Conservation (phyloP, 192 early-diverging fungal species). For the Pilaira anomala region DNA sequence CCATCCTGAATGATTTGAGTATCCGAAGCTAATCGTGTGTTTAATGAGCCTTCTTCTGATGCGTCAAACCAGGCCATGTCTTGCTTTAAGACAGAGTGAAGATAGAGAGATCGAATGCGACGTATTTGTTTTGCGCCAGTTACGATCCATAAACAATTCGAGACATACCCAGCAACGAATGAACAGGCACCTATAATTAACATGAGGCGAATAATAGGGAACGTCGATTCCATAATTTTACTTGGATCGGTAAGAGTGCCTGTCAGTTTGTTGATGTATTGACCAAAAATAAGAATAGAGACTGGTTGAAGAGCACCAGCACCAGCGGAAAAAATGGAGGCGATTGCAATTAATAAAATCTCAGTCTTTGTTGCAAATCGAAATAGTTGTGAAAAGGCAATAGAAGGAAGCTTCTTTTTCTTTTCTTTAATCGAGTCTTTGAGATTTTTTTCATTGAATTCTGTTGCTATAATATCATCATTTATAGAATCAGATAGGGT, state of each 20-base stretch:
- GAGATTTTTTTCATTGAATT: no score
- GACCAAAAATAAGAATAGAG: constrained; percentile 34
- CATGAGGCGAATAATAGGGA: constrained; percentile 41
- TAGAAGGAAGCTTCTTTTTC: constrained; percentile 43
- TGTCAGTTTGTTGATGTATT: constrained; percentile 19
- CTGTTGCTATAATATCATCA: no score
- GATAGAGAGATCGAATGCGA: constrained; percentile 71
- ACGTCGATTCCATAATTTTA: constrained; percentile 7
- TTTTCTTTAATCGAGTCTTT: constrained; percentile 15
- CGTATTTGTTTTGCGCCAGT: constrained; percentile 61
- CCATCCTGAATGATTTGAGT: constrained; percentile 83
- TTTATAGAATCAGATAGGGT: no score
- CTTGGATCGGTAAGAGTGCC: constrained; percentile 1
- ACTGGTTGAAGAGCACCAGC: constrained; percentile 34
- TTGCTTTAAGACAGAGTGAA: constrained; percentile 73
- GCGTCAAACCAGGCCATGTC: constrained; percentile 83
- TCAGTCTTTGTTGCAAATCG: constrained; percentile 50
- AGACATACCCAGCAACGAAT: constrained; percentile 54
- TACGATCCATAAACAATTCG: constrained; percentile 54
- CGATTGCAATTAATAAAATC: constrained; percentile 20
- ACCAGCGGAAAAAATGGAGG: constrained; percentile 19
- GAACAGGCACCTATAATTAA: constrained; percentile 57
- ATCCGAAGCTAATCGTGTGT: constrained; percentile 80
- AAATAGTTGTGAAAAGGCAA: constrained; percentile 61
- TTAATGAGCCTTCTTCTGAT: constrained; percentile 72